These are phyloP conservation scores for Amphibolis antarctica DNA, from an alignment of 106 monocot genomes.

Conservation along the genomic window DNA sequence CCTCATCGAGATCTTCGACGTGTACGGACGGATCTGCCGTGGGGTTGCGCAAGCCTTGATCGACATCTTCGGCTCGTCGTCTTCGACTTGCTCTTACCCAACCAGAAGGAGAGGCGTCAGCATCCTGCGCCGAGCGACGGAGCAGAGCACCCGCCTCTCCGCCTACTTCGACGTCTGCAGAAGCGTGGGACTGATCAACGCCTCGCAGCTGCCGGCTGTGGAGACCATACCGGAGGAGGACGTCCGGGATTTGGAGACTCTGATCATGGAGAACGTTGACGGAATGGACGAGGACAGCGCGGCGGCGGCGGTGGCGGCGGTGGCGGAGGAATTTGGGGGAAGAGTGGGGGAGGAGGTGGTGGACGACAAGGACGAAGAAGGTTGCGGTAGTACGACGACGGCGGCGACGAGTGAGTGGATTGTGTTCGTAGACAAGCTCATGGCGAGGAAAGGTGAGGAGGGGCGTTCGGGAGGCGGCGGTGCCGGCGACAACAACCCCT, in stretches of 20 bases:
- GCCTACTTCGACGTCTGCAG: conserved; percentile 48
- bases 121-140: conserved; percentile 35
- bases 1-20: conserved; percentile 65
- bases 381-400: not conserved
- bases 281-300: too few relatives aligned
- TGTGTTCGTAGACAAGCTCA: not conserved
- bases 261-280: not conserved
- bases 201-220: conserved; percentile 35
- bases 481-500: not conserved
- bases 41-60: conserved; percentile 41
- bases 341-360: not conserved
- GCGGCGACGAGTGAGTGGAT: not conserved
- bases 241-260: conserved; percentile 38
- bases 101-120: conserved; percentile 27
- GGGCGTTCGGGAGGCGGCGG: not conserved
- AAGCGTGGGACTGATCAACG: conserved; percentile 44
- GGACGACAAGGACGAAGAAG: not conserved
- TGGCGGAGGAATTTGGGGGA: not conserved
- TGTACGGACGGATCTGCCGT: conserved; percentile 54
- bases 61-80: conserved; percentile 11
- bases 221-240: conserved; percentile 63
- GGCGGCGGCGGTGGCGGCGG: not conserved
- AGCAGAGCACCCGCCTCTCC: conserved; percentile 44
- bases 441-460: not conserved
- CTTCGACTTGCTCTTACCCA: not conserved